Base-by-base conservation (phyloP, 495 filamentous ascomycete species). In the Penicillium canariense region DNA sequence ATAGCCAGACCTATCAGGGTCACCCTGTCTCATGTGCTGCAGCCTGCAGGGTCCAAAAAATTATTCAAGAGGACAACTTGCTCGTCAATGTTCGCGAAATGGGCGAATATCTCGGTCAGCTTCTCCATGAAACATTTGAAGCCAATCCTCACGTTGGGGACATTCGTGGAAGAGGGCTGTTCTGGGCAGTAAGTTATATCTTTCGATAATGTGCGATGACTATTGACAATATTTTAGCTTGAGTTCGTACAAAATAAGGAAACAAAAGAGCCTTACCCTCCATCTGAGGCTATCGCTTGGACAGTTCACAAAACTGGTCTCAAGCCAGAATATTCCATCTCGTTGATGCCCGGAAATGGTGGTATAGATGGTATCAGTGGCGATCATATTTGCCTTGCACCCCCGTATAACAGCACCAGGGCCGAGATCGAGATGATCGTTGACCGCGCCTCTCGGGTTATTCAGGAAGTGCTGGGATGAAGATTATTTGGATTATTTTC, bases 321-420 rank as follows among this genome's bases (percentile, higher is more conserved):
- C 17, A 62, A 68, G 7, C 50, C 68, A 0, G 69, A 81, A 18
- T 78, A 87, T 54, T 76, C 77, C 10, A 81, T 95, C 59, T 81
- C 77, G 0, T 54, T 93, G 8, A 90, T 93, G 58, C 86, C 87
- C 6, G 87, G 86, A 1, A 72, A 71, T 15, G 90, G 88, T 2
- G 83, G 83, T 1, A 79, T 72, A 2, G 86, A 90, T 65, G 87
- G 87, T 0, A 61, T 75, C 32, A 70, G 65, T 27, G 89, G 88
- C 0, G 90, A 96, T 65, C 83, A 89, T 66, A 71, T 92, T 20
- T 75, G 90, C 43, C 59, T 95, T 54, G 80, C 85, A 3, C 90
- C 90, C 0, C 75, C 89, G 1, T 94, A 87, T 66, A 91, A 81
- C 38, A 73, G 85, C 35, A 81, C 77, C 1, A 57, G 61, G 5